Conservation (phyloP, 805 yeast species). For the Wickerhamiella occidentalis region DNA sequence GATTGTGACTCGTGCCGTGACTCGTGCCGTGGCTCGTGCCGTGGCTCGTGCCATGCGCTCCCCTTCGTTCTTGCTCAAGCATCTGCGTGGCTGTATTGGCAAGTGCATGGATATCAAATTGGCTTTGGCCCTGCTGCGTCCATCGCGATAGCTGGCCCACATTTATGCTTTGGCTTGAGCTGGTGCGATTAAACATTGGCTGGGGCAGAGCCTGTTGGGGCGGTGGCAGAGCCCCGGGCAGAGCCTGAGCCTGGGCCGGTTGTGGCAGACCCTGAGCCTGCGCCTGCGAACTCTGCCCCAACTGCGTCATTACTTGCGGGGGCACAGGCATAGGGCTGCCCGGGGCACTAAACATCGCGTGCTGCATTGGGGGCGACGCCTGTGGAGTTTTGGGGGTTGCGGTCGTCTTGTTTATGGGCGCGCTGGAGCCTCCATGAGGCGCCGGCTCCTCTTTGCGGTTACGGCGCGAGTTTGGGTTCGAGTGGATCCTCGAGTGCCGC, state of each 20-base stretch:
- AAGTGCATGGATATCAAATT: conserved; percentile 32
- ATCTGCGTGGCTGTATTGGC: conserved; percentile 37
- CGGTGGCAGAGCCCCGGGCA: too few relatives aligned
- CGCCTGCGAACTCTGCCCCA: too few relatives aligned
- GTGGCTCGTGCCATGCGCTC: too few relatives aligned
- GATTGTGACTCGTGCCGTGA: too few relatives aligned
- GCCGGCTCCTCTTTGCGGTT: conserved; percentile 13
- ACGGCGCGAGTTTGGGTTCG: conserved; percentile 30
- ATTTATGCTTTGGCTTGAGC: neutral
- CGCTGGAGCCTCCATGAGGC: too few relatives aligned
- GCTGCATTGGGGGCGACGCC: conserved; percentile 3
- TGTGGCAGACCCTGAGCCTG: neutral
- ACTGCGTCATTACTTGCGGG: too few relatives aligned
- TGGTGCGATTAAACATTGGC: conserved; percentile 14
- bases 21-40: too few relatives aligned
- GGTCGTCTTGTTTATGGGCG: neutral
- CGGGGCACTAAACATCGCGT: conserved; percentile 10
- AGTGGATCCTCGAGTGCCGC: conserved; percentile 70
- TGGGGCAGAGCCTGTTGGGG: too few relatives aligned
- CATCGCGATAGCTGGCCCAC: conserved; percentile 2
- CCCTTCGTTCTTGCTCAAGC: conserved; percentile 29
- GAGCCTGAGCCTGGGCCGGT: neutral
- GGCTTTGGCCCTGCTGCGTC: conserved; percentile 13
- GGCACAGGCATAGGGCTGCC: conserved; percentile 1
- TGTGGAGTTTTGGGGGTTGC: conserved; percentile 2